A percentile compares a stretch with the other conserved stretches of the same genome.
Conservation (phyloP, 2,329 filamentous ascomycete species). For the Gaeumannomyces tritici region DNA sequence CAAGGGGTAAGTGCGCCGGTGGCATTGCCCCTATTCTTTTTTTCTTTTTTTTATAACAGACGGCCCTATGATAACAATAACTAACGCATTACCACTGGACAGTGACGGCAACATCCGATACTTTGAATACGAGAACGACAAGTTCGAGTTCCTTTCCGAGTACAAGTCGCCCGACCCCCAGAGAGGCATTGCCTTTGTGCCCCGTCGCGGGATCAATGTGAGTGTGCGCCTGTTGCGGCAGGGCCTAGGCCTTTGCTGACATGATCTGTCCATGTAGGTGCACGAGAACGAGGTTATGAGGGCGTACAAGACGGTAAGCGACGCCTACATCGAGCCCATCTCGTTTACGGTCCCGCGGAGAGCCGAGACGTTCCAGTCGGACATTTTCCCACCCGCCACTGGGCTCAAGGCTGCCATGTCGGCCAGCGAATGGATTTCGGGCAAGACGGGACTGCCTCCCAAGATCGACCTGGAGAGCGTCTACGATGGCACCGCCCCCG, state of each 20-base stretch:
- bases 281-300: slow-evolving; percentile 96
- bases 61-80: background rate
- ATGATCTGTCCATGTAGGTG: slow-evolving; percentile 37
- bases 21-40: background rate
- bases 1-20: slow-evolving; percentile 62
- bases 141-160: slow-evolving; percentile 93
- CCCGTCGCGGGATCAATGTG: slow-evolving; percentile 88
- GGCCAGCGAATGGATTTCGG: slow-evolving; percentile 73
- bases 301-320: slow-evolving; percentile 95
- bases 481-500: slow-evolving; percentile 74
- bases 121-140: slow-evolving; percentile 97
- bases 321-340: slow-evolving; percentile 88
- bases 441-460: slow-evolving; percentile 73
- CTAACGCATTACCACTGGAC: slow-evolving; percentile 8
- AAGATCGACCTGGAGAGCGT: slow-evolving; percentile 92
- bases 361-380: slow-evolving; percentile 90
- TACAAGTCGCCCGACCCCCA: slow-evolving; percentile 97
- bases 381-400: slow-evolving; percentile 84
- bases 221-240: slow-evolving; percentile 17
- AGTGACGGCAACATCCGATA: slow-evolving; percentile 99
- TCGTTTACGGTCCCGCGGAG: slow-evolving; percentile 94
- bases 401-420: slow-evolving; percentile 75
- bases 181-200: slow-evolving; percentile 86
- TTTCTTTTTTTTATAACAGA: background rate
- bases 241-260: background rate